Evolutionary conservation across 106 monocot genomes (phyloP), one percentile per base, ranked within the genome.

Genomic region (Dendrobium chrysotoxum): DNA sequence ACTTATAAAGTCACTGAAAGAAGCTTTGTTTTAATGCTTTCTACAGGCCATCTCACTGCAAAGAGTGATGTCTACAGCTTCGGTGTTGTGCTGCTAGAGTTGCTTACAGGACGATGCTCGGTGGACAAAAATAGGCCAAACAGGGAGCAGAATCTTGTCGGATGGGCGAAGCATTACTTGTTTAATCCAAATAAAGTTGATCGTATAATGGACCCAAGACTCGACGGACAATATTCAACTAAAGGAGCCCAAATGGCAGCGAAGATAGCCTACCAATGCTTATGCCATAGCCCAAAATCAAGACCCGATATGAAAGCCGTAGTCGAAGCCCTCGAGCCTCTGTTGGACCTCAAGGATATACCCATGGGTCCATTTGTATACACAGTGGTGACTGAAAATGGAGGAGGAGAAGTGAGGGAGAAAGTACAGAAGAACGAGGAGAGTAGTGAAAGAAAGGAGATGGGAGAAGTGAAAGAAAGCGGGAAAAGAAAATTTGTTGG

Each of bases 1-100:
- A 65, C 4, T 65, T 23, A 23, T 8, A 21, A 21, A 23, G 23
- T 35, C 25, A 67, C 28, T 26, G 26, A 20, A 39, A 23, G 5
- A 72, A 72, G 16, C 0, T 31, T 39, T 72, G 2, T 17, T 72
- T 72, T 72, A 38, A 72, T 72, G 40, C 21, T 74, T 25, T 21
- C 15, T 68, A 7, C 77, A 86, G 93, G 93, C 7, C 93, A 94
- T 86, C 89, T 94, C 5, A 91, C 91, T 1, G 54, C 88, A 3
- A 90, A 83, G 80, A 95, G 95, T 30, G 95, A 95, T 57, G 95
- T 95, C 39, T 95, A 95, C 68, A 91, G 95, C 89, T 95, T 78
- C 47, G 95, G 95, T 3, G 93, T 95, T 0, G 95, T 95, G 35
- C 83, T 95, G 88, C 80, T 83, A 85, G 93, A 28, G 82, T 78